Evolutionary conservation across 192 early-diverging fungal genomes (phyloP).

Genomic region (Linderina pennispora): DNA sequence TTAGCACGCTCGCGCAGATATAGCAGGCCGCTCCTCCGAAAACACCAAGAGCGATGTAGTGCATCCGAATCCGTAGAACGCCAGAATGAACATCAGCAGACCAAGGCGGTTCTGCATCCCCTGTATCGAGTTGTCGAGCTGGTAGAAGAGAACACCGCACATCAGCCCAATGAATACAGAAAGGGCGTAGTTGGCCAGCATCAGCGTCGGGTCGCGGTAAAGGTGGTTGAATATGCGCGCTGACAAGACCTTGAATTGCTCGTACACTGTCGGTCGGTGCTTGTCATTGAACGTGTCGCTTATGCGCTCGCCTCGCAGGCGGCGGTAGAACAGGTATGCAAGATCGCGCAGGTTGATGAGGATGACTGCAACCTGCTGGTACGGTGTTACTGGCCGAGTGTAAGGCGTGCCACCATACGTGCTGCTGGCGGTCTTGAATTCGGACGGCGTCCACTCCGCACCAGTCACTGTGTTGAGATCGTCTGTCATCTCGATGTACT

Average conservation of each 20-base stretch:
- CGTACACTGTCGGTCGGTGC: slow-evolving; percentile 36
- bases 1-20: slow-evolving; percentile 56
- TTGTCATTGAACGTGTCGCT: slow-evolving; percentile 6
- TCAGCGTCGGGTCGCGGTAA: slow-evolving; percentile 35
- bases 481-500: slow-evolving; percentile 1
- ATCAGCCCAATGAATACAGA: slow-evolving; percentile 40
- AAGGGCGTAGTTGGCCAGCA: slow-evolving; percentile 33
- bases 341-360: slow-evolving; percentile 34
- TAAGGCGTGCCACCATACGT: slow-evolving; percentile 22
- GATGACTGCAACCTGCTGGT: slow-evolving; percentile 31
- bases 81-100: slow-evolving; percentile 40
- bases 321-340: slow-evolving; percentile 3
- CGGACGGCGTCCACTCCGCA: slow-evolving; percentile 14
- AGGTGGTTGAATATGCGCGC: slow-evolving; percentile 42
- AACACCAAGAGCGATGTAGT: slow-evolving; percentile 49
- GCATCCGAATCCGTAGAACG: slow-evolving; percentile 50
- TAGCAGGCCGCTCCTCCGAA: slow-evolving; percentile 39
- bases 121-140: slow-evolving; percentile 35
- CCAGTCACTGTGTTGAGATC: slow-evolving; percentile 19
- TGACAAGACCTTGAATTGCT: slow-evolving; percentile 42
- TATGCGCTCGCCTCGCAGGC: neutral
- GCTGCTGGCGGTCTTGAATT: slow-evolving; percentile 24
- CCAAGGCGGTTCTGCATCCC: slow-evolving; percentile 47
- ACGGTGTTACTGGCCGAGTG: slow-evolving; percentile 28
- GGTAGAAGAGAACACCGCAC: slow-evolving; percentile 50